phyloP scores from a whole-genome alignment of 768 basidiomycete genomes.

The Russula olivacea region DNA sequence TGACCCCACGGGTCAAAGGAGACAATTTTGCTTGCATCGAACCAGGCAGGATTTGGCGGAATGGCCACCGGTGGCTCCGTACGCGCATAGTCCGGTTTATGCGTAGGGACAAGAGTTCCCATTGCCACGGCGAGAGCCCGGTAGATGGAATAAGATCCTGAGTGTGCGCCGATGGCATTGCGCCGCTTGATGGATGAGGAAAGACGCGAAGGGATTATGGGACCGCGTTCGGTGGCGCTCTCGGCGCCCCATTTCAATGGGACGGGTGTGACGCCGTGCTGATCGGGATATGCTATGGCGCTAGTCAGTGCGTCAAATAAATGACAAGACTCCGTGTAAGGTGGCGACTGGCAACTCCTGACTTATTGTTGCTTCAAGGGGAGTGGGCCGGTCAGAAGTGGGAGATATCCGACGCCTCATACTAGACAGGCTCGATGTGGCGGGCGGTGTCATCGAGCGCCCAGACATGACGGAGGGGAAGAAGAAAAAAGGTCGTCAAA shows the following conservation, averaged over 20 bases:
- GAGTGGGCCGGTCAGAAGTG: not conserved
- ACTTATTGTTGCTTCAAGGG: not conserved
- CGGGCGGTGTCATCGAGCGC: not conserved
- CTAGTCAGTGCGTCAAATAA: conserved; percentile 8
- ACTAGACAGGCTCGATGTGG: not conserved
- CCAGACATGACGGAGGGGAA: conserved; percentile 17
- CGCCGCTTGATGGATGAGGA: conserved; percentile 79
- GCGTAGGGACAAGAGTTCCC: conserved; percentile 69
- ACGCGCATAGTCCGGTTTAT: conserved; percentile 75
- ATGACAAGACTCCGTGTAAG: conserved; percentile 3
- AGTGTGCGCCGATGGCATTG: conserved; percentile 92
- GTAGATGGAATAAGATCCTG: conserved; percentile 92
- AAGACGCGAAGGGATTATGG: conserved; percentile 84
- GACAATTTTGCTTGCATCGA: conserved; percentile 72
- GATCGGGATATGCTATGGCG: conserved; percentile 73
- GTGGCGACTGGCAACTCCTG: not conserved
- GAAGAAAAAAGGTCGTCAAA: not conserved
- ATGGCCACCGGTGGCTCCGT: conserved; percentile 84
- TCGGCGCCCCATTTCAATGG: conserved; percentile 77
- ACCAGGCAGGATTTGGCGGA: conserved; percentile 74
- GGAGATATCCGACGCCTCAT: not conserved
- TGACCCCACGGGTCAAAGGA: conserved; percentile 94
- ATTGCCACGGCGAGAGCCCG: conserved; percentile 90
- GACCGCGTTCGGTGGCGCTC: conserved; percentile 63
- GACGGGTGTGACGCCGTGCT: conserved; percentile 79